These are phyloP conservation scores for Pythium sp. DNA, from an alignment of 352 stramenopile species.

Conservation along the genomic window DNA sequence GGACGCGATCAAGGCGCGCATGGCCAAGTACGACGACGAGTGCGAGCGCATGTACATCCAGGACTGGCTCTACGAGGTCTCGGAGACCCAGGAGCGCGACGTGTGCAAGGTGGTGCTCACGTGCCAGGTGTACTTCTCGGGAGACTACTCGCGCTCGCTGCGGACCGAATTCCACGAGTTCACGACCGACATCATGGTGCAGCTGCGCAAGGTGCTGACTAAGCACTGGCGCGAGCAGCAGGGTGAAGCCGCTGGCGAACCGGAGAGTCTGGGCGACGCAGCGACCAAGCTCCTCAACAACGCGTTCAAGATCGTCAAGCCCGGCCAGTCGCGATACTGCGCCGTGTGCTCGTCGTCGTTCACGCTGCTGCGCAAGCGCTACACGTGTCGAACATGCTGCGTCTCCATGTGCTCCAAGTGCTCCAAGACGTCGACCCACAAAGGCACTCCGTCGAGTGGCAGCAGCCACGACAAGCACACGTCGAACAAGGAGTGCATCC, in stretches of 20 bases:
- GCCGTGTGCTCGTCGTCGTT: slow-evolving; percentile 59
- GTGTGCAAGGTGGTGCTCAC: slow-evolving; percentile 74
- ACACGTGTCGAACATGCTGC: slow-evolving; percentile 53
- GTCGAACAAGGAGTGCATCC: slow-evolving; percentile 45
- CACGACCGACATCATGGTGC: slow-evolving; percentile 51
- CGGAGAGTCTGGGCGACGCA: slow-evolving; percentile 15
- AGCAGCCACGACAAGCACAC: slow-evolving; percentile 1
- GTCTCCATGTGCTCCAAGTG: slow-evolving; percentile 59
- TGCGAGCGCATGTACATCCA: slow-evolving; percentile 56
- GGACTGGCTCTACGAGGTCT: slow-evolving; percentile 70
- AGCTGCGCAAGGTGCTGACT: slow-evolving; percentile 43
- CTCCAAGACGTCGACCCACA: slow-evolving; percentile 22
- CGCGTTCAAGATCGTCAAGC: slow-evolving; percentile 16
- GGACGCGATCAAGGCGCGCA: slow-evolving; percentile 36
- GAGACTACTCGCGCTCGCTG: slow-evolving; percentile 26
- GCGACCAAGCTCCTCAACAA: slow-evolving; percentile 26
- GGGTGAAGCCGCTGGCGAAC: slow-evolving; percentile 14
- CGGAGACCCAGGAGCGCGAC: slow-evolving; percentile 51
- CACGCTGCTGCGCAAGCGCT: slow-evolving; percentile 57
- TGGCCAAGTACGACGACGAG: slow-evolving; percentile 43
- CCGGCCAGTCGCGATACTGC: slow-evolving; percentile 35
- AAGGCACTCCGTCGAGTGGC: not conserved
- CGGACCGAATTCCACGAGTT: slow-evolving; percentile 63
- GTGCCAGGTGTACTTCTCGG: slow-evolving; percentile 50
- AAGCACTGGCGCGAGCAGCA: slow-evolving; percentile 54